A percentile compares a stretch with the other conserved stretches of the same genome.
Evolutionary conservation across 257 asterid species (phyloP).

Genomic region (Solanum paucissectum): DNA sequence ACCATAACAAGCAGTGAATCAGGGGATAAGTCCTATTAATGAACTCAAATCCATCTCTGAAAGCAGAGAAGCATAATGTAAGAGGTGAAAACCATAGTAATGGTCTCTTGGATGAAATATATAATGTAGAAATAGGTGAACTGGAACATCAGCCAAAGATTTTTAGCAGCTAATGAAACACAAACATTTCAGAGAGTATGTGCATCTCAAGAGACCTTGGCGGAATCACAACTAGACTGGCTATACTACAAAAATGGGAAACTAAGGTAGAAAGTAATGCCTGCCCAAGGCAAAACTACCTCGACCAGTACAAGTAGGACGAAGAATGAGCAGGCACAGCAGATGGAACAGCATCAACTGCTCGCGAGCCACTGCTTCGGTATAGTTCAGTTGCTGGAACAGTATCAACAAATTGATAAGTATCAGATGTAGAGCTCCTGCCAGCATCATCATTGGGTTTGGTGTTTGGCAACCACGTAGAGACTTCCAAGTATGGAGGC

Average conservation of each 20-base stretch:
- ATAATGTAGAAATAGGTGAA: neutral
- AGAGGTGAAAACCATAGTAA: neutral
- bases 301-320: conserved; percentile 28
- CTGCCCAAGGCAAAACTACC: neutral
- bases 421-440: neutral
- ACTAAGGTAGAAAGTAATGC: neutral
- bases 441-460: neutral
- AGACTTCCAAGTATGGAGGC: neutral
- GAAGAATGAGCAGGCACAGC: conserved; percentile 20
- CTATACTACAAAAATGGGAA: neutral
- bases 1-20: neutral
- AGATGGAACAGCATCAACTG: conserved; percentile 18
- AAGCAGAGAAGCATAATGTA: neutral
- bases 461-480: neutral
- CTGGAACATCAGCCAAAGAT: neutral
- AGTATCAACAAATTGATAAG: conserved; percentile 38
- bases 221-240: neutral
- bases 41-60: neutral
- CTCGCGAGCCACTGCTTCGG: conserved; percentile 5
- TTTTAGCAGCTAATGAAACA: neutral
- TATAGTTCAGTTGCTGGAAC: conserved; percentile 29
- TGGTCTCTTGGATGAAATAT: neutral
- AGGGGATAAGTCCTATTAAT: neutral
- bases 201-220: neutral
- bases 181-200: neutral